Evolutionary conservation across 202 grass and related monocot species (phyloP).

Genomic region (Brachypodium distachyon): DNA sequence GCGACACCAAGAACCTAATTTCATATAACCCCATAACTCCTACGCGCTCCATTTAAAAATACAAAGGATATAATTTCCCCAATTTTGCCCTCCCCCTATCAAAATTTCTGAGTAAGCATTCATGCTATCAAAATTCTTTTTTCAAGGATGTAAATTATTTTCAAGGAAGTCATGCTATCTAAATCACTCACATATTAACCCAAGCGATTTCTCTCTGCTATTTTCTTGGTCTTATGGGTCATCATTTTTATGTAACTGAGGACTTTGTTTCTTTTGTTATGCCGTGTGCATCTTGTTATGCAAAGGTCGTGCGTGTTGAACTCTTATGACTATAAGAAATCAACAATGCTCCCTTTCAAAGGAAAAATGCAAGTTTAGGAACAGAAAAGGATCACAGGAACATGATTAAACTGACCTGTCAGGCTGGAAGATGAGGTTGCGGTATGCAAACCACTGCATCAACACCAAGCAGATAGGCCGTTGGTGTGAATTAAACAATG

Average conservation of each 20-base stretch:
- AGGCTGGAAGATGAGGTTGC: conserved; percentile 70
- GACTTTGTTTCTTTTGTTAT: too few species aligned
- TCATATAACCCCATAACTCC: too few species aligned
- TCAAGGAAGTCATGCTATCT: neutral
- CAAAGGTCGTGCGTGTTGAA: too few species aligned
- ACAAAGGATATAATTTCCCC: too few species aligned
- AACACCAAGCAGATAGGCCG: conserved; percentile 19
- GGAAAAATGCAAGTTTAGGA: neutral
- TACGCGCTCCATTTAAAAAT: neutral
- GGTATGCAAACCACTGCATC: conserved; percentile 87
- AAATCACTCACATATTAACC: neutral
- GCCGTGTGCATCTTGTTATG: too few species aligned
- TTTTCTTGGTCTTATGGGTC: neutral
- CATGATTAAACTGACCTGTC: conserved; percentile 53
- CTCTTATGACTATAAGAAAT: too few species aligned
- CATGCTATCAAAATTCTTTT: neutral
- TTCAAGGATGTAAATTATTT: too few species aligned
- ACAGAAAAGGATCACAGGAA: neutral
- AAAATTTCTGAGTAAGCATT: neutral
- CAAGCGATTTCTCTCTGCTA: neutral
- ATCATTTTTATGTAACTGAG: too few species aligned
- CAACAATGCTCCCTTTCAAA: too few species aligned
- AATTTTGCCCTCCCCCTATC: neutral
- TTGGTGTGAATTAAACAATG: neutral
- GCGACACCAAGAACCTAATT: too few species aligned